Evolutionary conservation across 495 filamentous ascomycete species (phyloP), one percentile per base, ranked within the genome.

Genomic region (Penicillium maclennaniae): DNA sequence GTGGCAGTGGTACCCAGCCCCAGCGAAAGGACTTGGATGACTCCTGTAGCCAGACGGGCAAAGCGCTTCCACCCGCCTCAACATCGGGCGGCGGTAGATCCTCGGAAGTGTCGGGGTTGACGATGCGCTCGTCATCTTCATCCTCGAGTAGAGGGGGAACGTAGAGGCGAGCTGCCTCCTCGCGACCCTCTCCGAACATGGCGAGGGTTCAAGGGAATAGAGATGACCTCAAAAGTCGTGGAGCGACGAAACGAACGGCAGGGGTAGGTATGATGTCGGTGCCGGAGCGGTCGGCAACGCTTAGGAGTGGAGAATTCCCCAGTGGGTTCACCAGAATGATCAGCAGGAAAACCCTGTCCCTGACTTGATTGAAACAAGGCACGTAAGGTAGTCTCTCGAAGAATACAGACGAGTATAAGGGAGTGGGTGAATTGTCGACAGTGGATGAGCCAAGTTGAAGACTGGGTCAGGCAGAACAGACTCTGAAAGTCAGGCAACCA

Each of bases 31-130:
- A 75, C 43, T 74, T 75, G 47, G 78, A 79, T 9, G 76, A 79
- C 47, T 81, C 77, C 55, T 70, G 75, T 57, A 80, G 51, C 78
- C 78, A 81, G 51, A 81, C 65, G 39, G 78, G 77, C 31, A 80
- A 66, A 34, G 55, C 55, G 31, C 31, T 14, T 54, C 54, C 64
- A 50, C 61, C 68, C 28, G 65, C 57, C 55, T 74, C 65, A 43
- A 77, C 63, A 53, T 75, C 69, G 43, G 66, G 63, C 39, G 65
- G 66, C 20, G 56, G 66, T 26, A 69, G 55, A 59, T 69, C 60
- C 44, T 72, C 72, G 65, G 70, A 63, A 62, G 64, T 57, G 45
- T 75, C 70, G 63, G 69, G 69, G 65, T 79, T 69, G 53, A 63
- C 62, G 44, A 59, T 57, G 42, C 60, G 65, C 45, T 69, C 69